Percentiles rank a stretch among this genome's conserved stretches.
These are phyloP conservation scores for Pichia sp. DNA, from an alignment of 1,139 yeast species.

Conservation along the genomic window DNA sequence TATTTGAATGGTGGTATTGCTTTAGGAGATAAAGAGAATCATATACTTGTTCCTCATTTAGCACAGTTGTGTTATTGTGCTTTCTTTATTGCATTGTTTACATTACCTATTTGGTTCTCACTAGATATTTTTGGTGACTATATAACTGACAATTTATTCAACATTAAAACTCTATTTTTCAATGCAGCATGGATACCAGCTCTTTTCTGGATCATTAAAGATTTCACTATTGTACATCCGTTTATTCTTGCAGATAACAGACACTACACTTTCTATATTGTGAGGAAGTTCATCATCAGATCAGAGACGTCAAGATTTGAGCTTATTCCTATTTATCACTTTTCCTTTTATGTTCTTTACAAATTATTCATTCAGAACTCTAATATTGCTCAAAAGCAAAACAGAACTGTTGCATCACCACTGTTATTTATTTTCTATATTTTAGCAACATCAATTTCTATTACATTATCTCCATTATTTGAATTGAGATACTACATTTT, in stretches of 20 bases:
- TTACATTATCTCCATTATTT: conserved; percentile 83
- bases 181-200: conserved; percentile 24
- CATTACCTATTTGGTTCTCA: conserved; percentile 65
- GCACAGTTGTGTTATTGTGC: conserved; percentile 80
- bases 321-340: conserved; percentile 67
- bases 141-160: conserved; percentile 20
- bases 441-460: conserved; percentile 48
- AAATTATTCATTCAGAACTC: conserved; percentile 28
- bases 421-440: conserved; percentile 40
- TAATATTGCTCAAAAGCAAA: conserved; percentile 20
- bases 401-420: conserved; percentile 23
- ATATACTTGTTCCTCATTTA: conserved; percentile 58
- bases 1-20: conserved; percentile 69
- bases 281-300: conserved; percentile 50
- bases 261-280: conserved; percentile 83
- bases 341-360: conserved; percentile 45
- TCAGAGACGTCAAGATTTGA: conserved; percentile 35
- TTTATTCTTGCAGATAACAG: conserved; percentile 90
- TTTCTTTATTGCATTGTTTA: conserved; percentile 52
- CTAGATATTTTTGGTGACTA: conserved; percentile 31
- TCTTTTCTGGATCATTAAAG: conserved; percentile 45
- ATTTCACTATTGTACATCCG: conserved; percentile 76
- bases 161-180: conserved; percentile 13
- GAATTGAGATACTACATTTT: conserved; percentile 89
- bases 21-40: conserved; percentile 85